Evolutionary conservation across 2,329 filamentous ascomycete genomes (phyloP).

Genomic region (Venturia nashicola): DNA sequence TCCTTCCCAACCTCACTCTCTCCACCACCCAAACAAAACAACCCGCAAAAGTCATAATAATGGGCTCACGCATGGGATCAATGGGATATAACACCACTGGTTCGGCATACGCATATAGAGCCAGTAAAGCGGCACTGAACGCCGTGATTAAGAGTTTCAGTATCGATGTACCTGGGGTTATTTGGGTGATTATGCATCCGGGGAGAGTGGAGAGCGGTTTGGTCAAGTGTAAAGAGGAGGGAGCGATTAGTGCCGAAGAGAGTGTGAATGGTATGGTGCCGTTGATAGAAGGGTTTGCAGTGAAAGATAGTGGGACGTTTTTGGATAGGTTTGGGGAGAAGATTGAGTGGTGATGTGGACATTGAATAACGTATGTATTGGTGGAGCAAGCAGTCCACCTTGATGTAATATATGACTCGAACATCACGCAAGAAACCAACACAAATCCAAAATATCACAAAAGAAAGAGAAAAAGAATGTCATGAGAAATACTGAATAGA

Average conservation of each 20-base stretch:
- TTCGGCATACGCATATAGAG: conserved; percentile 34
- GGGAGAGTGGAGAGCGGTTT: conserved; percentile 33
- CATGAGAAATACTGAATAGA: background rate
- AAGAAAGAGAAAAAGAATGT: background rate
- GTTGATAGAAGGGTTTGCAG: conserved; percentile 23
- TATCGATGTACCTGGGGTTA: conserved; percentile 30
- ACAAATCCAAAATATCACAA: too few relatives aligned
- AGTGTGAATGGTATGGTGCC: conserved; percentile 26
- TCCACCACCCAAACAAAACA: background rate
- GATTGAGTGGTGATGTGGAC: conserved; percentile 28
- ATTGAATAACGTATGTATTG: too few relatives aligned
- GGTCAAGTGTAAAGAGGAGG: conserved; percentile 32
- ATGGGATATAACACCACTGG: conserved; percentile 27
- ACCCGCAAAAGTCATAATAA: conserved; percentile 25
- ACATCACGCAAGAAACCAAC: too few relatives aligned
- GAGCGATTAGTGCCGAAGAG: conserved; percentile 30
- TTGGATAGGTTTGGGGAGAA: conserved; percentile 31
- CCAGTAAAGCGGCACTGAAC: conserved; percentile 35
- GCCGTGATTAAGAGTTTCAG: conserved; percentile 31
- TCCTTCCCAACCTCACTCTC: conserved; percentile 23
- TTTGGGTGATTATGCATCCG: conserved; percentile 32
- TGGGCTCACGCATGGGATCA: conserved; percentile 34
- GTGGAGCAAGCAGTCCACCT: too few relatives aligned
- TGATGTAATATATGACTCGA: too few relatives aligned
- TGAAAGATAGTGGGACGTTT: conserved; percentile 25